Percentiles rank a stretch among this genome's conserved stretches.
phyloP scores from a whole-genome alignment of 2,329 filamentous ascomycete species.

The Aspergillus fructus region DNA sequence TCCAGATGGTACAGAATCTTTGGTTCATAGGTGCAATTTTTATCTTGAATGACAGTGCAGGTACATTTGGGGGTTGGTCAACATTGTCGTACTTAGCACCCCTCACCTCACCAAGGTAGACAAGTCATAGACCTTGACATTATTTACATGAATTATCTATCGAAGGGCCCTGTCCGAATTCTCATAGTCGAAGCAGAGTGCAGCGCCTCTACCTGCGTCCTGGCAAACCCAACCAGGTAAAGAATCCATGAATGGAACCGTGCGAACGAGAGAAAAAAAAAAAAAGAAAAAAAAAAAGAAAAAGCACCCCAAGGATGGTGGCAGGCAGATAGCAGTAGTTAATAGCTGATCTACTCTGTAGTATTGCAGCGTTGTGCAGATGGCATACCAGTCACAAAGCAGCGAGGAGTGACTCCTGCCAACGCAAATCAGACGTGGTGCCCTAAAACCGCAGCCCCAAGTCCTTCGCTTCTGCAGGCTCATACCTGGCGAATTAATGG shows the following conservation, averaged over 20 bases:
- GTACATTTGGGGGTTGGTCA: background rate
- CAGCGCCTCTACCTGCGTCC: background rate
- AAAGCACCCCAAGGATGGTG: background rate
- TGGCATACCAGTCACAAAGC: conserved; percentile 1
- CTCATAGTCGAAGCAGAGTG: background rate
- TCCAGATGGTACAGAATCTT: background rate
- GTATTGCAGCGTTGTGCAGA: background rate
- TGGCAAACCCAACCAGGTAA: background rate
- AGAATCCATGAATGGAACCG: background rate
- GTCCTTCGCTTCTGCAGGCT: conserved; percentile 7
- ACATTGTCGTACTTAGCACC: background rate
- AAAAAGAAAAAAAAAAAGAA: background rate
- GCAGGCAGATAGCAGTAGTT: background rate
- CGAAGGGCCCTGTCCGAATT: background rate
- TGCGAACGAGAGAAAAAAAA: background rate
- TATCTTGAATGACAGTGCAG: background rate
- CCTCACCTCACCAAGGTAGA: background rate
- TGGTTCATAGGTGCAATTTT: background rate
- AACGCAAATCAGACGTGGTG: conserved; percentile 21
- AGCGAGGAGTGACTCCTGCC: conserved; percentile 7
- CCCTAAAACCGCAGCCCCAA: conserved; percentile 13
- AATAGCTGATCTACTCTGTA: background rate
- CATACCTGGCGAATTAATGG: background rate
- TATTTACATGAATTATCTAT: background rate
- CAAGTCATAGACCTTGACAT: background rate